These are phyloP conservation scores for Stenocarpella maydis DNA, from an alignment of 2,329 filamentous ascomycete genomes.

Conservation along the genomic window DNA sequence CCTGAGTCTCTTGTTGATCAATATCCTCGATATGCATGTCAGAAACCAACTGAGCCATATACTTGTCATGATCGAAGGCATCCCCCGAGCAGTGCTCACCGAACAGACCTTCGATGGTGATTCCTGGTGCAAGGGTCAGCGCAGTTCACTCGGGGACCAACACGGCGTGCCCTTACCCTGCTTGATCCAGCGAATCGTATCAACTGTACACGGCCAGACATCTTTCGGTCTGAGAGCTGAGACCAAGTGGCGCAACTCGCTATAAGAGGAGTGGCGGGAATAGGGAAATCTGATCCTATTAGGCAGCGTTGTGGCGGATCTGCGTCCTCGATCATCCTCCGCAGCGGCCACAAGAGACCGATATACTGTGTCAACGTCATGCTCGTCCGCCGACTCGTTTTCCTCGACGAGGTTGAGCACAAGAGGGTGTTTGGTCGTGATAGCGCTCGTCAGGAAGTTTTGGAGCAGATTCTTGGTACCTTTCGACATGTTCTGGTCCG, in stretches of 20 bases:
- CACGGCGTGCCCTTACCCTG: constrained; percentile 47
- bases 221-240: constrained; percentile 75
- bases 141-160: not conserved
- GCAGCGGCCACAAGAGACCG: constrained; percentile 25
- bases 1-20: constrained; percentile 20
- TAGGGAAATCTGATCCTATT: constrained; percentile 75
- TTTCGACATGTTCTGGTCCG: constrained; percentile 16
- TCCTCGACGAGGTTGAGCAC: constrained; percentile 36
- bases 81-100: constrained; percentile 70
- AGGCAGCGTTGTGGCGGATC: constrained; percentile 43
- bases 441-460: constrained; percentile 14
- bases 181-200: constrained; percentile 67
- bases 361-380: constrained; percentile 32
- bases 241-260: constrained; percentile 78
- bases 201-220: constrained; percentile 82
- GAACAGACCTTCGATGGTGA: constrained; percentile 76
- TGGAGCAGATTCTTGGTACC: constrained; percentile 37
- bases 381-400: constrained; percentile 38
- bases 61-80: constrained; percentile 70
- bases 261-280: constrained; percentile 87
- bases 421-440: constrained; percentile 11
- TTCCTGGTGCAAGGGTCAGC: constrained; percentile 42
- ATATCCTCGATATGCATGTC: not conserved
- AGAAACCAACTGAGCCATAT: constrained; percentile 56
- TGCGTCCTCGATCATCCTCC: constrained; percentile 21